A percentile compares a stretch with the other conserved stretches of the same genome.
Evolutionary conservation across 768 basidiomycete genomes (phyloP).

Genomic region (Phylloporus sp.): DNA sequence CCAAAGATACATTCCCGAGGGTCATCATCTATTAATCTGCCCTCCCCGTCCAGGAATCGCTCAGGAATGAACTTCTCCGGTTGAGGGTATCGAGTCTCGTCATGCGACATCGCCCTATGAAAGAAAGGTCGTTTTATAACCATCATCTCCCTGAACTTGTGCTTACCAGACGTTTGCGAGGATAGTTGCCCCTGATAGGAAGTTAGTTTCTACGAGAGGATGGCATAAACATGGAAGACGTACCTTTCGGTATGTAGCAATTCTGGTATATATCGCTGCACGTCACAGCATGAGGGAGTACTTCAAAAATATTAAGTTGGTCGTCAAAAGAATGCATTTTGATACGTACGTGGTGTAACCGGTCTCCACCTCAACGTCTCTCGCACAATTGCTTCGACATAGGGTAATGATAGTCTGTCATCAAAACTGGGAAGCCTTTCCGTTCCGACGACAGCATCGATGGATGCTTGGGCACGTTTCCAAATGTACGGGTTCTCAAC

Average conservation of each 20-base stretch:
- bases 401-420: neutral
- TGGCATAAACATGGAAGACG: no score
- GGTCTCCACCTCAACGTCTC: neutral
- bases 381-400: neutral
- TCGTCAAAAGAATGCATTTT: neutral
- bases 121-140: neutral
- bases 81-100: conserved; percentile 11
- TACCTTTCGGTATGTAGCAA: neutral
- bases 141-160: no score
- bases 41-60: conserved; percentile 8
- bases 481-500: neutral
- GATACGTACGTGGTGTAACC: neutral
- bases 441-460: neutral
- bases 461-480: neutral
- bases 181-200: conserved; percentile 4
- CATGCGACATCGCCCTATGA: conserved; percentile 8
- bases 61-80: conserved; percentile 11
- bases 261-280: neutral
- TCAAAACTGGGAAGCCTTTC: neutral
- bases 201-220: no score
- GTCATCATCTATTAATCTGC: conserved; percentile 7
- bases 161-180: conserved; percentile 7
- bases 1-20: conserved; percentile 8
- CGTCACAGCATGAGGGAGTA: neutral
- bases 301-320: neutral